These are phyloP conservation scores for Chaetomium strumarium DNA, from an alignment of 2,329 filamentous ascomycete genomes.

Conservation along the genomic window DNA sequence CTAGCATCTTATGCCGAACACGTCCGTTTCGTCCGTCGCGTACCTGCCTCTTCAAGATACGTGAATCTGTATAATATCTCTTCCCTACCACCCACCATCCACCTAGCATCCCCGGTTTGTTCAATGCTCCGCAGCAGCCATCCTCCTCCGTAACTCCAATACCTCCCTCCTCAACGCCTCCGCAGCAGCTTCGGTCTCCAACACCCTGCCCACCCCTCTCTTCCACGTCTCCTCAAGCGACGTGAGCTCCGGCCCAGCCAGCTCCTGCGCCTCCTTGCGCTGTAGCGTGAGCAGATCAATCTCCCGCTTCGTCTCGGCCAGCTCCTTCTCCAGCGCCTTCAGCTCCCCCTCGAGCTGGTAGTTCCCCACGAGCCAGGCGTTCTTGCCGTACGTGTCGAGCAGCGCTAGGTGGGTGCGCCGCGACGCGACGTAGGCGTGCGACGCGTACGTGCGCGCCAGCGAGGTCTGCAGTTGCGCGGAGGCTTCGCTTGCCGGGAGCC, in stretches of 20 bases:
- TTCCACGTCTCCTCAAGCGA: conserved; percentile 71
- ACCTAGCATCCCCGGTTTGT: not conserved
- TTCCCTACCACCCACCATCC: not conserved
- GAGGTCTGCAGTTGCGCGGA: conserved; percentile 51
- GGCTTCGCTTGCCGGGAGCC: conserved; percentile 26
- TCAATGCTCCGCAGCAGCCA: not conserved
- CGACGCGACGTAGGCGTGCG: conserved; percentile 46
- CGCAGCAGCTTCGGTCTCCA: conserved; percentile 83
- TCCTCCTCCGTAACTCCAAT: conserved; percentile 53
- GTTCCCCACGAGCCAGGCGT: conserved; percentile 87
- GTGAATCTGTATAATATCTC: too few species aligned
- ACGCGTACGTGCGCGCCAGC: conserved; percentile 49
- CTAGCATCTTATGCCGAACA: too few species aligned
- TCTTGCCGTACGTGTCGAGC: conserved; percentile 78
- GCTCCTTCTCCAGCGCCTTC: conserved; percentile 63
- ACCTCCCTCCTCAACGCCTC: conserved; percentile 65
- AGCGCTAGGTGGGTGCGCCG: conserved; percentile 57
- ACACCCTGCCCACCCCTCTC: conserved; percentile 66
- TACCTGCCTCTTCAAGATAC: too few species aligned
- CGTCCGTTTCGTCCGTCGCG: too few species aligned
- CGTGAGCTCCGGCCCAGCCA: conserved; percentile 64
- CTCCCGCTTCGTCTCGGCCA: conserved; percentile 60
- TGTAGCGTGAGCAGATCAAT: conserved; percentile 68
- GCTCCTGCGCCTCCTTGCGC: conserved; percentile 64
- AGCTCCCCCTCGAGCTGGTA: conserved; percentile 70